Evolutionary conservation across 345 rosid species (phyloP), one percentile per base, ranked within the genome.

Genomic region (Euphorbia lathyris): DNA sequence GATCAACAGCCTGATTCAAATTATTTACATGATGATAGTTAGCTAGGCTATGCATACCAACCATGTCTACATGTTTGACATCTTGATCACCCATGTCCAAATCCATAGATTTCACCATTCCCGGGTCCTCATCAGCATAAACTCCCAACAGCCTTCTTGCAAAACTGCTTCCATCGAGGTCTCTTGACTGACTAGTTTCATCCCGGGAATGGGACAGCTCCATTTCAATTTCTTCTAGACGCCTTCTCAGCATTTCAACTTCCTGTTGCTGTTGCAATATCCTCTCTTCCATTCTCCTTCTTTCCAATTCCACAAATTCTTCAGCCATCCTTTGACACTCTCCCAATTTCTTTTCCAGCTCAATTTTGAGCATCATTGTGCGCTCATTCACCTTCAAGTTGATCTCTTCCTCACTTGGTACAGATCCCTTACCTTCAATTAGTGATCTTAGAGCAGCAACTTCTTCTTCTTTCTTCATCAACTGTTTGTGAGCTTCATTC

Each of bases 41-140:
- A 27, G 70, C 61, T 38, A 79, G 65, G 8, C 69, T 76, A 60
- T 73, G 82, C 30, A 68, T 64, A 48, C 72, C 72, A 62, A 55
- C 48, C 57, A 70, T 62, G 22, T 69, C 76, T 34, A 76, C 74
- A 30, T 58, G 75, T 69, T 79, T 83, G 62, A 86, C 77, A 43
- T 81, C 89, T 50, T 84, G 77, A 64, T 90, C 98, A 63, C 96
- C 85, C 93, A 81, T 91, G 83, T 92, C 99, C 70, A 95, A 76
- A 53, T 92, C 97, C 97, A 95, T 95, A n/a, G 99, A 95, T 78
- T 90, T 95, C 32, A 92, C 99, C 99, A 92, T 95, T 71, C 90
- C 91, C 19, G 86, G 91, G 53, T 86, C 96, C 58, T 90, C 99
- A 74, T 88, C 96, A 58, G 82, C 84, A 77, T 79, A 85, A 25